Conservation (phyloP, 805 yeast genomes). For the Brettanomyces anomalus region DNA sequence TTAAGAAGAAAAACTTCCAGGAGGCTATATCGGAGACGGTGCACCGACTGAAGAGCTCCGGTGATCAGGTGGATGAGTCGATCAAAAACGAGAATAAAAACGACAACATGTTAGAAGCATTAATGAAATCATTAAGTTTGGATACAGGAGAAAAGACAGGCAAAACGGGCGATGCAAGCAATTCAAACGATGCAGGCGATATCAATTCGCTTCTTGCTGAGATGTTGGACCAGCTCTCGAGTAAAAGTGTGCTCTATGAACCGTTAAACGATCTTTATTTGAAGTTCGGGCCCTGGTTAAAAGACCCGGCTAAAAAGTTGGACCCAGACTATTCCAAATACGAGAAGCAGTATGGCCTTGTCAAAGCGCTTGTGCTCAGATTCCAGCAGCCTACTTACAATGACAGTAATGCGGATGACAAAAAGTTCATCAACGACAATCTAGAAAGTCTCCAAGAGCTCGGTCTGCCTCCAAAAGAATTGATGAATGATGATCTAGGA, state of each 20-base stretch:
- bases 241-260: slow-evolving; percentile 79
- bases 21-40: slow-evolving; percentile 73
- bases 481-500: slow-evolving; percentile 37
- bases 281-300: slow-evolving; percentile 67
- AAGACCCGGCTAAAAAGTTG: slow-evolving; percentile 35
- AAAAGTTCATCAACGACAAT: slow-evolving; percentile 44
- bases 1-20: slow-evolving; percentile 37
- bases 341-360: slow-evolving; percentile 51
- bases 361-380: slow-evolving; percentile 49
- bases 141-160: slow-evolving; percentile 23
- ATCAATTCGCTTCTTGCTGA: slow-evolving; percentile 55
- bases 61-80: slow-evolving; percentile 56
- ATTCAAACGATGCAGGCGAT: slow-evolving; percentile 13
- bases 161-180: slow-evolving; percentile 13
- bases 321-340: slow-evolving; percentile 35
- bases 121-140: slow-evolving; percentile 54
- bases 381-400: slow-evolving; percentile 60
- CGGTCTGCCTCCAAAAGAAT: slow-evolving; percentile 75
- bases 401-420: slow-evolving; percentile 36
- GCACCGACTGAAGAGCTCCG: slow-evolving; percentile 68
- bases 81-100: slow-evolving; percentile 25
- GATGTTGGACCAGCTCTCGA: slow-evolving; percentile 72
- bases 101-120: slow-evolving; percentile 49
- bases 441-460: slow-evolving; percentile 64
- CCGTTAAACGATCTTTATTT: slow-evolving; percentile 75